phyloP scores from a whole-genome alignment of 106 monocot genomes.

The Vanilla planifolia region DNA sequence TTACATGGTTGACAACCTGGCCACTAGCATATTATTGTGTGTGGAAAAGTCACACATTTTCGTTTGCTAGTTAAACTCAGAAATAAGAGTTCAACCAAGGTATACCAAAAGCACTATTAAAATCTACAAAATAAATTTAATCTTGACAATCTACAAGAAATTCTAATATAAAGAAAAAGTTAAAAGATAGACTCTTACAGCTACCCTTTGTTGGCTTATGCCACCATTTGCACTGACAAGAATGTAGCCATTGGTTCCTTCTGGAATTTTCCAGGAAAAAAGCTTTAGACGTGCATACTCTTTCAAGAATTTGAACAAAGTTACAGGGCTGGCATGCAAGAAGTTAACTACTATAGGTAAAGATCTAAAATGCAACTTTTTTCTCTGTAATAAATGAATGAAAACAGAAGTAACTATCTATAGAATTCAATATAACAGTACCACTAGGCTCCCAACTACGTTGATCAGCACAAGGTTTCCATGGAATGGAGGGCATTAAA shows the following conservation, averaged over 20 bases:
- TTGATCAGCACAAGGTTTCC: slow-evolving; percentile 80
- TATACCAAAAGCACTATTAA: slow-evolving; percentile 1
- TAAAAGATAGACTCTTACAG: slow-evolving; percentile 47
- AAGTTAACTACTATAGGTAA: neutral
- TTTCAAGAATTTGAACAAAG: neutral
- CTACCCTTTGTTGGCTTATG: slow-evolving; percentile 91
- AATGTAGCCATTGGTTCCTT: slow-evolving; percentile 75
- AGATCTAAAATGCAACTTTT: too few species aligned
- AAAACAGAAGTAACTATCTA: too few species aligned
- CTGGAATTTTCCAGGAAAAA: slow-evolving; percentile 24
- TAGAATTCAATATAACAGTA: slow-evolving; percentile 14
- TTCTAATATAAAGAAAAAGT: neutral
- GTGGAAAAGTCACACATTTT: neutral
- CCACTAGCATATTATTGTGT: neutral
- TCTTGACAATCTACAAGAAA: neutral
- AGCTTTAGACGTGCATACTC: neutral
- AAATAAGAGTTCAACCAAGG: neutral
- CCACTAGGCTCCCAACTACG: slow-evolving; percentile 43
- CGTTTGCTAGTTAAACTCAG: neutral
- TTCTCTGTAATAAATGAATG: too few species aligned
- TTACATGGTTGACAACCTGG: neutral
- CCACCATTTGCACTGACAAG: slow-evolving; percentile 97
- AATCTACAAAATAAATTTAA: neutral
- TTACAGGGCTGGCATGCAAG: neutral
- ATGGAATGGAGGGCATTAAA: slow-evolving; percentile 42